phyloP scores from a whole-genome alignment of 2,329 filamentous ascomycete species.

The Didymella pinodella region DNA sequence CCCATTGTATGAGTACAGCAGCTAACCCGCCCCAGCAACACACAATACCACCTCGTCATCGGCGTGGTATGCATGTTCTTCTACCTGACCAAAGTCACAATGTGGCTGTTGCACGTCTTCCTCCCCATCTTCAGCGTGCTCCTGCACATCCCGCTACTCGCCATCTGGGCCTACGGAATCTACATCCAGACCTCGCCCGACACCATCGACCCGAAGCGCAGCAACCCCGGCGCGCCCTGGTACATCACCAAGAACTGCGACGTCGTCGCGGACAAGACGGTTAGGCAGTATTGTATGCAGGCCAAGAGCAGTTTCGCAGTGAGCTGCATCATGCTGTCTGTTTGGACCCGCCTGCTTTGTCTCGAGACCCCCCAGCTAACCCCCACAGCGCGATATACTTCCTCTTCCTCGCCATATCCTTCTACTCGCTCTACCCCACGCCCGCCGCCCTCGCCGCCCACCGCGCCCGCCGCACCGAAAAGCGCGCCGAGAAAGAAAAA shows the following conservation, averaged over 20 bases:
- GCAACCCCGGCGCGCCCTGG: conserved; percentile 72
- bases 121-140: conserved; percentile 70
- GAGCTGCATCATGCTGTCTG: conserved; percentile 73
- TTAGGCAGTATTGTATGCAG: conserved; percentile 67
- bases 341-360: conserved; percentile 26
- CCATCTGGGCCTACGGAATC: conserved; percentile 70
- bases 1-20: not conserved
- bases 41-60: conserved; percentile 78
- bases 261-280: conserved; percentile 64
- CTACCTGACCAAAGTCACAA: conserved; percentile 73
- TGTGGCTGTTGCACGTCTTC: conserved; percentile 75
- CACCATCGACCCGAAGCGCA: conserved; percentile 69
- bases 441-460: conserved; percentile 33
- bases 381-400: conserved; percentile 65
- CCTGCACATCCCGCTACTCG: conserved; percentile 65
- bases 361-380: conserved; percentile 10
- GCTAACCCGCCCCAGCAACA: conserved; percentile 62
- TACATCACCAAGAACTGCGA: conserved; percentile 76
- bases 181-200: conserved; percentile 78
- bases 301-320: conserved; percentile 73
- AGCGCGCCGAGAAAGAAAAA: conserved; percentile 49
- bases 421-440: conserved; percentile 63
- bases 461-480: conserved; percentile 39
- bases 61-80: conserved; percentile 79
- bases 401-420: conserved; percentile 64